Conservation (phyloP, 1,139 yeast genomes). For the Kluyveromyces marxianus region DNA sequence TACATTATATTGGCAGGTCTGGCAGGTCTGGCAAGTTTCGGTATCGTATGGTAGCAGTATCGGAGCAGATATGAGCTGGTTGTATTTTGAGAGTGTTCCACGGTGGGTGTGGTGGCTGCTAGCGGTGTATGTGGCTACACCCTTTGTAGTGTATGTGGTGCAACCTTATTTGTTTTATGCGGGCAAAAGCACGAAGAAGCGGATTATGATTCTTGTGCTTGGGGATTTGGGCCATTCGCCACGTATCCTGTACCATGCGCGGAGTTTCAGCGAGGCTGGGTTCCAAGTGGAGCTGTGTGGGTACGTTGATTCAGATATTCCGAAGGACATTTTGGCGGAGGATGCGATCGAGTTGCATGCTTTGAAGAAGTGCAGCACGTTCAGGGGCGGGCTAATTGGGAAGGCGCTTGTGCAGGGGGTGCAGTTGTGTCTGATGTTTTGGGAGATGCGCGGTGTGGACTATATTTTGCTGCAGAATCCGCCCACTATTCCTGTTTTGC, state of each 20-base stretch:
- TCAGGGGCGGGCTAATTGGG: neutral
- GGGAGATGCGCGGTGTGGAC: constrained; percentile 53
- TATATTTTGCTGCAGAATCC: constrained; percentile 86
- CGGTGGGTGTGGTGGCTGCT: constrained; percentile 26
- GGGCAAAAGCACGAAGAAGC: constrained; percentile 34
- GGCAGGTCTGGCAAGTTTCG: no score
- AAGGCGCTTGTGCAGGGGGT: constrained; percentile 49
- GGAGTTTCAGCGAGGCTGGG: constrained; percentile 60
- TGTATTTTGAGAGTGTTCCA: constrained; percentile 8
- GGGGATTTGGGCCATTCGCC: constrained; percentile 98
- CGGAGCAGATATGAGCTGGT: constrained; percentile 7
- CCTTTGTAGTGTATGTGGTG: constrained; percentile 30
- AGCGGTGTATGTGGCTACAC: constrained; percentile 32
- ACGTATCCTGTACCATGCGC: constrained; percentile 86
- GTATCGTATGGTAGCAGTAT: no score
- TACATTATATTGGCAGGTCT: no score
- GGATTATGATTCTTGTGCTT: constrained; percentile 70
- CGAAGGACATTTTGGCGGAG: constrained; percentile 44
- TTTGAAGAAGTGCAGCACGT: constrained; percentile 18
- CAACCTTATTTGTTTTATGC: constrained; percentile 31
- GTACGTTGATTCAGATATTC: constrained; percentile 55
- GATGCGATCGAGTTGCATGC: constrained; percentile 45
- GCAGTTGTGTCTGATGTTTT: constrained; percentile 32
- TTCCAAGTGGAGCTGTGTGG: constrained; percentile 83
- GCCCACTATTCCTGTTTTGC: constrained; percentile 79